phyloP scores from a whole-genome alignment of 192 early-diverging fungal genomes.

The Podila verticillata region DNA sequence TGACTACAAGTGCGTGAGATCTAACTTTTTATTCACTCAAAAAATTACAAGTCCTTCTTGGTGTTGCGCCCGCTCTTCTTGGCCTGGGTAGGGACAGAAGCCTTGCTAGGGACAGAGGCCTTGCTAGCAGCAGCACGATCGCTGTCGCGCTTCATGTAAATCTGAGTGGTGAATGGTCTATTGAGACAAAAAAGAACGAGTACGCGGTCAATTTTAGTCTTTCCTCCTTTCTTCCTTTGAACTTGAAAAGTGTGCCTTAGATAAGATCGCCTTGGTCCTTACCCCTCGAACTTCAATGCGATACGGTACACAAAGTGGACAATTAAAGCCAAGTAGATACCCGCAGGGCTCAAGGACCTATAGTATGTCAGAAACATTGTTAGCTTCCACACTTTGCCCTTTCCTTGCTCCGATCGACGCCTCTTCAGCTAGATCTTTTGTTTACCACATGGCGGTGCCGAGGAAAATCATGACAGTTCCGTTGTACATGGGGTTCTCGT shows the following conservation, averaged over 20 bases:
- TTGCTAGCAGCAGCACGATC: slow-evolving; percentile 20
- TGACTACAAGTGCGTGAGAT: neutral
- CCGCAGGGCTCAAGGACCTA: slow-evolving; percentile 75
- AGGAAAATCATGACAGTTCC: slow-evolving; percentile 91
- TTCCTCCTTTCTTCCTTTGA: too few relatives aligned
- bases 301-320: slow-evolving; percentile 81
- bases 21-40: neutral
- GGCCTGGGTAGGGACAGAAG: neutral
- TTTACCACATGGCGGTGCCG: slow-evolving; percentile 83
- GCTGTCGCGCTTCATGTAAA: slow-evolving; percentile 69
- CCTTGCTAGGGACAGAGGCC: slow-evolving; percentile 1
- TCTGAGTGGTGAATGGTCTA: slow-evolving; percentile 83
- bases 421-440: neutral
- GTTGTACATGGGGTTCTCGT: slow-evolving; percentile 95
- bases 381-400: neutral
- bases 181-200: neutral
- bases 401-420: neutral
- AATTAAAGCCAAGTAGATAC: slow-evolving; percentile 71
- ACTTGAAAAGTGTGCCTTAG: too few relatives aligned
- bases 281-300: slow-evolving; percentile 84
- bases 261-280: slow-evolving; percentile 26
- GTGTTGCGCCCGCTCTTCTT: slow-evolving; percentile 9
- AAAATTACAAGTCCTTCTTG: slow-evolving; percentile 35
- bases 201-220: neutral
- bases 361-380: neutral